phyloP scores from a whole-genome alignment of 345 rosid species.

The Eucalyptus rudis region DNA sequence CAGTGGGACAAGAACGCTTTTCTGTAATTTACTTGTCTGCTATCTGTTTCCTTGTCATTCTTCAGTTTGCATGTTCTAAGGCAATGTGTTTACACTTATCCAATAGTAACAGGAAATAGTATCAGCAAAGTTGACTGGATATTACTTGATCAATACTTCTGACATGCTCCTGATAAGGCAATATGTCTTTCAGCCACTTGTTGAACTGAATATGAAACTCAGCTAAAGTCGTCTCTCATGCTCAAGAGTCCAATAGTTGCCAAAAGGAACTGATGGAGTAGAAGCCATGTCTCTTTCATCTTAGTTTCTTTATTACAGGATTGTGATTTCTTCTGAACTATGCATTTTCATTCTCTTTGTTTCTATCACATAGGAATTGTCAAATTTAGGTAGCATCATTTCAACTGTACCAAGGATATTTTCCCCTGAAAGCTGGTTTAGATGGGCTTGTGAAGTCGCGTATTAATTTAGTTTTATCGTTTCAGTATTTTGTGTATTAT shows the following conservation, averaged over 20 bases:
- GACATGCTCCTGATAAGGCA: background rate
- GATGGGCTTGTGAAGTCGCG: background rate
- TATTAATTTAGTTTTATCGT: background rate
- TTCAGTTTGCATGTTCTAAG: background rate
- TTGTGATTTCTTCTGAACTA: background rate
- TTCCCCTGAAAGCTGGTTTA: background rate
- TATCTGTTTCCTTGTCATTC: background rate
- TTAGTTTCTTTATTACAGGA: background rate
- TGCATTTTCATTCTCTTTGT: background rate
- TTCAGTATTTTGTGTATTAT: background rate
- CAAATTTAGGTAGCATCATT: background rate
- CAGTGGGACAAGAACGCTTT: slow-evolving; percentile 60
- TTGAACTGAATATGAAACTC: background rate
- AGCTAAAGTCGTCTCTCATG: background rate
- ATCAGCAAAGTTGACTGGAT: background rate
- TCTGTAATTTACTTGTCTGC: slow-evolving; percentile 40
- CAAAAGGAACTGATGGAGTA: background rate
- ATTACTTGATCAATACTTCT: background rate
- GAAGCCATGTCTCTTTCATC: background rate
- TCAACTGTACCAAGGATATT: background rate
- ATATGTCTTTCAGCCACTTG: background rate
- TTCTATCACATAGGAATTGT: background rate
- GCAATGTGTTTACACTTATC: background rate
- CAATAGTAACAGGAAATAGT: background rate
- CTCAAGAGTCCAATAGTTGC: background rate